Evolutionary conservation across 2,329 filamentous ascomycete genomes (phyloP), one percentile per base, ranked within the genome.

Genomic region (Fusarium humuli): DNA sequence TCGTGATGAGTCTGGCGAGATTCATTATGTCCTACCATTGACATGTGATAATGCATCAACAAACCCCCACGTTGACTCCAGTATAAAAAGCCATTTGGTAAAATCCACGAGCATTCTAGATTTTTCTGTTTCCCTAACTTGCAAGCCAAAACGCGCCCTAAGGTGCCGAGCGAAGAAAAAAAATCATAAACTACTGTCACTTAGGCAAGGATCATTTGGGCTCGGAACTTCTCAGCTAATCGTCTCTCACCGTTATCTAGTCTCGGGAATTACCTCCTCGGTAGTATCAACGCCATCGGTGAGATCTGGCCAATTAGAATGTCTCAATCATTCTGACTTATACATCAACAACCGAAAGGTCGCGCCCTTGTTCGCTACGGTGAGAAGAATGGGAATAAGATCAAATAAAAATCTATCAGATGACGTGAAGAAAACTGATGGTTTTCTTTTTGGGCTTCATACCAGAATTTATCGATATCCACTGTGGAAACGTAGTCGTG

Each of bases 261-360:
- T 34, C 29, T 56, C 42, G 53, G 45, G 22, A 48, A 34, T 56
- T 56, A 37, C 4, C n/a, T 8, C 13, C 18, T 18, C 8, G 13
- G 16, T n/a, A 27, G 22, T 20, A 20, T 25, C n/a, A 20, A 29
- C 41, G 25, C 48, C 57, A 34, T 71, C 69, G 65, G 69, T 14
- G 13, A 57, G 18, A 59, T 49, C 27, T 37, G n/a, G 16, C 69
- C 69, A 71, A 71, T 72, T 25, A 52, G 12, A n/a, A 52, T 25
- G 4, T 20, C 42, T 32, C 40, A 22, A 46, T 7, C 34, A 16
- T 16, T 16, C 18, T 40, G 27, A 41, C 65, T 58, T 53, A 59
- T 20, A 69, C 45, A 52, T 42, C 54, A 44, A 68, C 46, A 55
- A 30, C 53, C 49, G 49, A 49, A 62, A 49, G 29, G 48, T 57